phyloP scores from a whole-genome alignment of 2,329 filamentous ascomycete genomes.

The Huntiella moniliformis region DNA sequence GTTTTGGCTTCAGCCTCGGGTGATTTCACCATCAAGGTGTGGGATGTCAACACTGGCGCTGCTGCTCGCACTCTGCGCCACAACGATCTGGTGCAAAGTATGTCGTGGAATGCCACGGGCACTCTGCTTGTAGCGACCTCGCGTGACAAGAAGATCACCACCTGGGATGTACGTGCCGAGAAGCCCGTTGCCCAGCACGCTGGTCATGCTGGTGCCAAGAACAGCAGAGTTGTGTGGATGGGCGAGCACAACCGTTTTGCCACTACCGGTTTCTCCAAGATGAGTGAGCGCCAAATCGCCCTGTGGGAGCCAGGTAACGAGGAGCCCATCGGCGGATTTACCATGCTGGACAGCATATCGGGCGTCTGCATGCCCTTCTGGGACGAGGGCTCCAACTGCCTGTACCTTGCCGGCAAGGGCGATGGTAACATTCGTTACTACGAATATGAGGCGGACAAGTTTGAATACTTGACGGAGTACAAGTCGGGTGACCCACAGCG shows the following conservation, averaged over 20 bases:
- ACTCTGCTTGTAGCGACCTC: slow-evolving; percentile 79
- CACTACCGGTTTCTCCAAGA: slow-evolving; percentile 91
- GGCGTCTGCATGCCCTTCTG: slow-evolving; percentile 99
- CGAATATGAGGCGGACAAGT: slow-evolving; percentile 96
- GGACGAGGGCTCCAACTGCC: slow-evolving; percentile 88
- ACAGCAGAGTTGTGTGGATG: slow-evolving; percentile 91
- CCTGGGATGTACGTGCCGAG: slow-evolving; percentile 95
- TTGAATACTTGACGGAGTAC: slow-evolving; percentile 92
- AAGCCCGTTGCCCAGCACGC: slow-evolving; percentile 64
- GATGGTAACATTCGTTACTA: slow-evolving; percentile 99
- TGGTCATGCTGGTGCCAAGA: slow-evolving; percentile 88
- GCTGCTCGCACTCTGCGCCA: slow-evolving; percentile 62
- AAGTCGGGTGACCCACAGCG: slow-evolving; percentile 92
- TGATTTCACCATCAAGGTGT: slow-evolving; percentile 87
- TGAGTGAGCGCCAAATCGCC: slow-evolving; percentile 93
- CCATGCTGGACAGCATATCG: slow-evolving; percentile 81
- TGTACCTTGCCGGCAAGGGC: slow-evolving; percentile 94
- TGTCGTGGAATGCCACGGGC: slow-evolving; percentile 89
- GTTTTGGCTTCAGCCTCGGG: slow-evolving; percentile 89
- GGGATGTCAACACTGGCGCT: slow-evolving; percentile 73
- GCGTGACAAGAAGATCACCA: slow-evolving; percentile 90
- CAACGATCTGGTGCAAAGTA: slow-evolving; percentile 79
- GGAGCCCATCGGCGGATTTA: slow-evolving; percentile 79
- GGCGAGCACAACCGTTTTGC: slow-evolving; percentile 91
- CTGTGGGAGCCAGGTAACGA: slow-evolving; percentile 82